Percentiles rank a stretch among this genome's conserved stretches.
These are phyloP conservation scores for Poterioochromonas sp. DNA, from an alignment of 352 stramenopile genomes.

Conservation along the genomic window DNA sequence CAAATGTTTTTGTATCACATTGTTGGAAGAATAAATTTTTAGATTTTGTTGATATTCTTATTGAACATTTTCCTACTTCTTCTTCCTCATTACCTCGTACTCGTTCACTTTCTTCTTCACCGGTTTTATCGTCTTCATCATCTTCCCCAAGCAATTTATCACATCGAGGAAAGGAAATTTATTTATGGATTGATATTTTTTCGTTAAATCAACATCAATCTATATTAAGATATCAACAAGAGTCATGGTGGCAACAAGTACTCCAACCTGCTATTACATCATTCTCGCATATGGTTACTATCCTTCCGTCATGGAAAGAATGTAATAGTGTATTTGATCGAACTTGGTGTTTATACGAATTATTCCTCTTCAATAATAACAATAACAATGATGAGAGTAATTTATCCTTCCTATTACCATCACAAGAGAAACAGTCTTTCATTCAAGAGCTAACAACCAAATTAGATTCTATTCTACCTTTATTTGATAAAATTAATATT, in stretches of 20 bases:
- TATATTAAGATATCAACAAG: neutral
- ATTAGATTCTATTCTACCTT: too few species aligned
- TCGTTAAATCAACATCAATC: neutral
- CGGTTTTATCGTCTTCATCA: too few species aligned
- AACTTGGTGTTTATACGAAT: conserved; percentile 17
- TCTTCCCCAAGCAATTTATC: too few species aligned
- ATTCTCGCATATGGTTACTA: neutral
- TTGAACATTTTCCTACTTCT: neutral
- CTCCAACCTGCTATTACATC: neutral
- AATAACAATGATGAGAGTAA: too few species aligned
- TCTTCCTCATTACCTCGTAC: too few species aligned
- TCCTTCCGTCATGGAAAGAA: neutral
- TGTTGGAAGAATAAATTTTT: conserved; percentile 7
- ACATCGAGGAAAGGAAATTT: neutral
- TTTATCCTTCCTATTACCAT: too few species aligned
- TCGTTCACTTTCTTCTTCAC: too few species aligned
- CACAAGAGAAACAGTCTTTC: too few species aligned
- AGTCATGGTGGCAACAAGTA: neutral
- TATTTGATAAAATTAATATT: too few species aligned
- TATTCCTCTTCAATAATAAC: neutral
- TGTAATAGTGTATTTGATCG: neutral
- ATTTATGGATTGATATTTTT: conserved; percentile 26
- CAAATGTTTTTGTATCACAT: neutral
- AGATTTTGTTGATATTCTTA: neutral
- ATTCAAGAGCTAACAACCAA: too few species aligned